Evolutionary conservation across 176 grass and related monocot species (phyloP), one percentile per base, ranked within the genome.

Genomic region (Pharus latifolius): DNA sequence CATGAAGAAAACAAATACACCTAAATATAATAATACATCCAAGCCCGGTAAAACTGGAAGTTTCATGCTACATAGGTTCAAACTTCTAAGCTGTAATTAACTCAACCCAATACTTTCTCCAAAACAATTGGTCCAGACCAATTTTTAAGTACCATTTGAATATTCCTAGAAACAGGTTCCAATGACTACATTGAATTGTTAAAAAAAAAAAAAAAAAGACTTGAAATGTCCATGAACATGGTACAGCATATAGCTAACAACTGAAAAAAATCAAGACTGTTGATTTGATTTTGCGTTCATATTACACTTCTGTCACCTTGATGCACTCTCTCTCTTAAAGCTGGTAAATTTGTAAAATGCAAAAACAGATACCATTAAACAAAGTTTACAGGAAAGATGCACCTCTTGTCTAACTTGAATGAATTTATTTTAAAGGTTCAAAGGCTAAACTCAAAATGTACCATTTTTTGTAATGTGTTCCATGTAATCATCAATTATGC

Each of bases 21-120:
- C 16, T 9, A 35, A 10, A 16, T 2, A 3, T 55, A 20, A 16
- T 50, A 48, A 52, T 34, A 35, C 35, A 70, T 65, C 23, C 59
- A 72, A 60, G 13, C 1, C 17, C 15, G 55, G 59, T 76, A 54
- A 47, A 67, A 49, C n/a, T 71, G 46, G 62, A 77, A 77, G 31
- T 29, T 65, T 77, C 12, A 51, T 70, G 55, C 18, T 60, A 52
- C 12, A 34, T 20, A 32, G n/a, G 29, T 68, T 76, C 26, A 12
- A 19, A 41, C 50, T 29, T 56, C 12, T 29, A 11, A 10, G 15
- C 47, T 25, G 14, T 33, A 41, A 74, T 59, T 46, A 42, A 73
- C 27, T 60, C 8, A 47, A 73, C 27, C 17, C 30, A 15, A 31
- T 9, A 55, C 16, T 50, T 49, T 24, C 41, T 52, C 23, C 5